A percentile compares a stretch with the other conserved stretches of the same genome.
These are phyloP conservation scores for Fusarium marasasianum DNA, from an alignment of 2,329 filamentous ascomycete species.

Conservation along the genomic window DNA sequence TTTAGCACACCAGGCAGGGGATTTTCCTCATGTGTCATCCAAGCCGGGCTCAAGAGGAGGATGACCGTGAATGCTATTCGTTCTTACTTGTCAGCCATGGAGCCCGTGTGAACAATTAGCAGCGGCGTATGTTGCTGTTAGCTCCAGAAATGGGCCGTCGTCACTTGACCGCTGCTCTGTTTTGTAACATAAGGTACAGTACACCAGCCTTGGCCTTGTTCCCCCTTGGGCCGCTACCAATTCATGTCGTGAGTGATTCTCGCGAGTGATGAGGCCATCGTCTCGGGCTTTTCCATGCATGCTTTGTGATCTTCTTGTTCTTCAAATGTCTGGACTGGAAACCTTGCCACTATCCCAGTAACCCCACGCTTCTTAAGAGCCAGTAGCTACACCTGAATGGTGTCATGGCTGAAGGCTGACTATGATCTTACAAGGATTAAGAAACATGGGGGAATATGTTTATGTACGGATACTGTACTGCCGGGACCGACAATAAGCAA, in stretches of 20 bases:
- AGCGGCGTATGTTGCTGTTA: constrained; percentile 31
- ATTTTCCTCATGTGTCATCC: constrained; percentile 40
- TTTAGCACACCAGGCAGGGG: constrained; percentile 31
- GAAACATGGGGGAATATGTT: constrained; percentile 11
- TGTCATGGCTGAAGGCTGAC: constrained; percentile 37
- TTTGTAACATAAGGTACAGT: constrained; percentile 14
- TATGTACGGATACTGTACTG: not conserved
- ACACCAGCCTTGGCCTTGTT: constrained; percentile 14
- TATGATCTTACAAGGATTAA: constrained; percentile 20
- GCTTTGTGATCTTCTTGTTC: constrained; percentile 34
- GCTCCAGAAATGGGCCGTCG: constrained; percentile 34
- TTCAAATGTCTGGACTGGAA: constrained; percentile 24
- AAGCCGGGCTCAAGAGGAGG: constrained; percentile 32
- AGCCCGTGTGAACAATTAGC: constrained; percentile 32
- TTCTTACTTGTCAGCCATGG: constrained; percentile 31
- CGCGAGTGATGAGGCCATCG: constrained; percentile 41
- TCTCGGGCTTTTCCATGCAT: constrained; percentile 25
- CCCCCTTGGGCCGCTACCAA: constrained; percentile 37
- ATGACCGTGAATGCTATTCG: constrained; percentile 34
- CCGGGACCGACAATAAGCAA: constrained; percentile 30
- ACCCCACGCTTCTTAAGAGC: constrained; percentile 39
- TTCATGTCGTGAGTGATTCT: constrained; percentile 35
- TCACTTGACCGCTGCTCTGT: constrained; percentile 43
- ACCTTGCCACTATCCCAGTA: constrained; percentile 38
- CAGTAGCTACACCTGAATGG: constrained; percentile 35